Percentiles rank a stretch among this genome's conserved stretches.
phyloP scores from a whole-genome alignment of 805 yeast genomes.

The Hemisphaericaspora nanyangensis region DNA sequence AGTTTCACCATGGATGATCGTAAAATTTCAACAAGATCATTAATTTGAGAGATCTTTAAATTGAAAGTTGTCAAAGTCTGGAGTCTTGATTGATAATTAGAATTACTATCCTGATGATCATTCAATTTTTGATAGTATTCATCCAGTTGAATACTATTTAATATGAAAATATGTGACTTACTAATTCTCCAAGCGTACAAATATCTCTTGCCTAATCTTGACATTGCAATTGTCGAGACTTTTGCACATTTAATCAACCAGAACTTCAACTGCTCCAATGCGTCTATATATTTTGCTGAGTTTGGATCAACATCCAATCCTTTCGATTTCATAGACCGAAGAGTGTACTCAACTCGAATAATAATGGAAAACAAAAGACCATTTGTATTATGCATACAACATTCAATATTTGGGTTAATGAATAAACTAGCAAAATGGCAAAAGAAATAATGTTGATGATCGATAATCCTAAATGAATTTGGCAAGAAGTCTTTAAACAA shows the following conservation, averaged over 20 bases:
- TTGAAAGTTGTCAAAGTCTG: neutral
- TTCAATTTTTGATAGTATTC: slow-evolving; percentile 21
- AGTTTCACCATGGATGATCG: neutral
- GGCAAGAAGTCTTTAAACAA: slow-evolving; percentile 28
- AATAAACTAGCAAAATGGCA: slow-evolving; percentile 26
- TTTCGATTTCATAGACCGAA: slow-evolving; percentile 16
- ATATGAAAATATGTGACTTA: slow-evolving; percentile 28
- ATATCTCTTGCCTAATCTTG: slow-evolving; percentile 32
- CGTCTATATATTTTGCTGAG: slow-evolving; percentile 12
- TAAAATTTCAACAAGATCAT: neutral
- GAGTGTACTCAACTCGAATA: slow-evolving; percentile 23
- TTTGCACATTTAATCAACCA: slow-evolving; percentile 21
- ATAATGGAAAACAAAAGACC: slow-evolving; percentile 25
- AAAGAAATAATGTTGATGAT: slow-evolving; percentile 21
- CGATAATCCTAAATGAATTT: slow-evolving; percentile 28
- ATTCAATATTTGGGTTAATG: slow-evolving; percentile 33
- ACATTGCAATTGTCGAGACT: slow-evolving; percentile 26
- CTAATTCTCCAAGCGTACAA: slow-evolving; percentile 38
- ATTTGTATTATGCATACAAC: slow-evolving; percentile 26
- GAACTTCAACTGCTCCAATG: slow-evolving; percentile 15
- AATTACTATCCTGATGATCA: neutral
- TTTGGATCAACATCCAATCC: slow-evolving; percentile 12
- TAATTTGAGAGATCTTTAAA: slow-evolving; percentile 1
- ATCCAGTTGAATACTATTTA: slow-evolving; percentile 23
- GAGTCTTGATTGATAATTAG: neutral